Evolutionary conservation across 225 moss, liverwort and hornwort genomes (phyloP).

Genomic region (Marchantia paleacea): DNA sequence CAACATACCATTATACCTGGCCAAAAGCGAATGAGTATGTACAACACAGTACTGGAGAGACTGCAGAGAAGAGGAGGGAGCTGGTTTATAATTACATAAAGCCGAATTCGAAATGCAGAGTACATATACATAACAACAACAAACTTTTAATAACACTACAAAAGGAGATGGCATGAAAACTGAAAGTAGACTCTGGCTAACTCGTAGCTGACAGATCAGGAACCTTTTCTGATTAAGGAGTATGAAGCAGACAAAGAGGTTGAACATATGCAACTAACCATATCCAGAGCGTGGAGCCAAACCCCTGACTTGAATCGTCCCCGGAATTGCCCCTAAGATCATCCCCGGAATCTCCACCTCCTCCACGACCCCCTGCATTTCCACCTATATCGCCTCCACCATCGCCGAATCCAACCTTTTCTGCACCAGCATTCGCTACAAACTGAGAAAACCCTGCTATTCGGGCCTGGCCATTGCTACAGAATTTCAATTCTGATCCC

Average conservation of each 20-base stretch:
- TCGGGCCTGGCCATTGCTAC: slow-evolving; percentile 15
- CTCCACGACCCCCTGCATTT: slow-evolving; percentile 17
- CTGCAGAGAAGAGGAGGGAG: too few species aligned
- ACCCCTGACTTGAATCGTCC: slow-evolving; percentile 19
- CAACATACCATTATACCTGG: slow-evolving; percentile 42
- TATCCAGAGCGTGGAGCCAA: slow-evolving; percentile 31
- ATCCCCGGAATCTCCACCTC: slow-evolving; percentile 24
- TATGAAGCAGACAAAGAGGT: too few species aligned
- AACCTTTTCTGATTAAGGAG: too few species aligned
- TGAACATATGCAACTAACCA: slow-evolving; percentile 27
- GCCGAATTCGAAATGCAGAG: too few species aligned
- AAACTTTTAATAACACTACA: not conserved
- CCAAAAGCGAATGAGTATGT: not conserved
- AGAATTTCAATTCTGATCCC: not conserved
- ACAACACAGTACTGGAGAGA: not conserved
- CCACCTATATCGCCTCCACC: slow-evolving; percentile 28
- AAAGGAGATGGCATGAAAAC: not conserved
- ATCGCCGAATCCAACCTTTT: slow-evolving; percentile 21
- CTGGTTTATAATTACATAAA: too few species aligned
- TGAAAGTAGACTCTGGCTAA: too few species aligned
- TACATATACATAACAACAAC: not conserved
- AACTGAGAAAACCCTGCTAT: not conserved
- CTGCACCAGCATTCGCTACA: slow-evolving; percentile 14
- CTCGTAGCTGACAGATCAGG: too few species aligned
- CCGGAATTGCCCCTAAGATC: slow-evolving; percentile 22